Conservation (phyloP, 169 alveolate genomes). For the Theileria luwenshuni region DNA sequence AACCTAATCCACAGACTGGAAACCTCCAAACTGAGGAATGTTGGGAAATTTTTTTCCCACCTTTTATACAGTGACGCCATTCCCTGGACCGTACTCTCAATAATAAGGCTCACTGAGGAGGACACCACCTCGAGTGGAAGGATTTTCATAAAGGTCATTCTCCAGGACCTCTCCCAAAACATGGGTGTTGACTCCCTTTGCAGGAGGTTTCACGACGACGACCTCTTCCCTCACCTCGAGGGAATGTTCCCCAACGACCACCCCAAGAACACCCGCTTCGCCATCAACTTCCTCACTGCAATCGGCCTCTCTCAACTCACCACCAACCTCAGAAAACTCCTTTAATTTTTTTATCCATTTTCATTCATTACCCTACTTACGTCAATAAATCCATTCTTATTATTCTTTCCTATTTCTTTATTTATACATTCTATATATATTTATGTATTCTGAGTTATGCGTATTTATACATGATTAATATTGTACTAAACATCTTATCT, state of each 20-base stretch:
- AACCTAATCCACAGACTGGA: constrained; percentile 92
- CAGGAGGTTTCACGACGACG: constrained; percentile 82
- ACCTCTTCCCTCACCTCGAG: constrained; percentile 81
- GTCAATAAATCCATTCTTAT: too few relatives aligned
- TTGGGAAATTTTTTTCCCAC: constrained; percentile 96
- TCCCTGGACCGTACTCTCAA: constrained; percentile 81
- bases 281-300: constrained; percentile 97
- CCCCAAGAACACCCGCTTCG: constrained; percentile 93
- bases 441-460: too few relatives aligned
- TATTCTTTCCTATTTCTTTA: too few relatives aligned
- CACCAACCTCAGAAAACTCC: constrained; percentile 87
- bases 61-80: constrained; percentile 88
- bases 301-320: constrained; percentile 96
- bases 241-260: constrained; percentile 94
- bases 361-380: not conserved
- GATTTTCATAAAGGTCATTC: constrained; percentile 93
- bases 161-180: constrained; percentile 91
- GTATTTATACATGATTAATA: too few relatives aligned
- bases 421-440: not conserved
- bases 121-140: constrained; percentile 96
- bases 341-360: constrained; percentile 23
- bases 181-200: constrained; percentile 80
- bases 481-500: too few relatives aligned
- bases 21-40: constrained; percentile 94
- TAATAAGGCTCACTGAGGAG: constrained; percentile 93